Conservation (phyloP, 2,329 filamentous ascomycete species). For the Arthrinium puccinioides region DNA sequence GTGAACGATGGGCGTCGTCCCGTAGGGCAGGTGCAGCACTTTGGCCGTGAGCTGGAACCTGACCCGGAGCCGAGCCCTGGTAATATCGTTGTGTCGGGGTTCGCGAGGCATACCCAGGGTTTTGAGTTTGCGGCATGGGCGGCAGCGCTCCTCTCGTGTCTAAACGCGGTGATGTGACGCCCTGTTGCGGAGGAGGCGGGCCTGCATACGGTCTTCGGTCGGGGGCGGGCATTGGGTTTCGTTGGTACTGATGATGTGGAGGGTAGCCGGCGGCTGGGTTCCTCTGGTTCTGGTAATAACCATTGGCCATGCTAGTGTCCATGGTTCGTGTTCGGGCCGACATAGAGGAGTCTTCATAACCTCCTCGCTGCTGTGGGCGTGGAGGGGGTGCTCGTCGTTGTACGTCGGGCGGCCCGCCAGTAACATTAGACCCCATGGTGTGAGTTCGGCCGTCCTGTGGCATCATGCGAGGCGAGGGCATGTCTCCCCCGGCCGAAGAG, state of each 20-base stretch:
- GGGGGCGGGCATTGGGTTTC: constrained; percentile 38
- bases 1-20: constrained; percentile 81
- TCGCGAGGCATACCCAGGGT: constrained; percentile 32
- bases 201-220: constrained; percentile 64
- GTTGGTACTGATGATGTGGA: constrained; percentile 27
- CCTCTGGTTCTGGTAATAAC: constrained; percentile 47
- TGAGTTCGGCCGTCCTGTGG: constrained; percentile 63
- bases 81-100: constrained; percentile 52
- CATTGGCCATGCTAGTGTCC: constrained; percentile 37
- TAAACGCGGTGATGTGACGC: constrained; percentile 43
- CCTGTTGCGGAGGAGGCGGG: constrained; percentile 37
- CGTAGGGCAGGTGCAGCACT: constrained; percentile 69
- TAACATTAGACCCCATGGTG: constrained; percentile 59
- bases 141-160: constrained; percentile 50
- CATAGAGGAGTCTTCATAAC: constrained; percentile 26
- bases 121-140: too few relatives aligned
- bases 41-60: too few relatives aligned
- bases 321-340: constrained; percentile 33
- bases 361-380: constrained; percentile 20
- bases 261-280: constrained; percentile 43
- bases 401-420: constrained; percentile 36
- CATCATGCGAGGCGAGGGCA: constrained; percentile 42
- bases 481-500: constrained; percentile 45
- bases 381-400: constrained; percentile 57
- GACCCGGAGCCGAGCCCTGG: constrained; percentile 41